Conservation (phyloP, 805 yeast species). For the Yarrowia alimentaria region DNA sequence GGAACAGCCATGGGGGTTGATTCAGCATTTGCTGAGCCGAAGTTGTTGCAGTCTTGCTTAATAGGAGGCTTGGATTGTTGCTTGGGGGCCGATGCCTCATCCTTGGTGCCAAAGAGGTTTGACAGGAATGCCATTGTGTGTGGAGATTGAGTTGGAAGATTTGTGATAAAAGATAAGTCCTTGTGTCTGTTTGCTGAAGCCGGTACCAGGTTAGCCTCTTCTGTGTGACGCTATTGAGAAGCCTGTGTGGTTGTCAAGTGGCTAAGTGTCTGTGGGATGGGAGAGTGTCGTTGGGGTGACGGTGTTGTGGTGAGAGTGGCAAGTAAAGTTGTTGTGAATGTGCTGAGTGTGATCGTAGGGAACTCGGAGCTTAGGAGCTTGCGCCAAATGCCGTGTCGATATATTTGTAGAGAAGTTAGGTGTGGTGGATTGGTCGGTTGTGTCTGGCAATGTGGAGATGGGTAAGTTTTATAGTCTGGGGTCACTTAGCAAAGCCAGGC, state of each 20-base stretch:
- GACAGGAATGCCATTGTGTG: constrained; percentile 21
- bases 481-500: constrained; percentile 20
- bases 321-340: too few relatives aligned
- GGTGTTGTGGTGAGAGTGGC: too few relatives aligned
- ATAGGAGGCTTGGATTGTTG: constrained; percentile 15
- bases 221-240: too few relatives aligned
- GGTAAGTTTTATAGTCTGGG: constrained; percentile 24
- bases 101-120: constrained; percentile 23
- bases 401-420: not conserved
- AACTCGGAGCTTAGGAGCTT: too few relatives aligned
- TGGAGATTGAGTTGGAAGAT: not conserved
- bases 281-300: too few relatives aligned
- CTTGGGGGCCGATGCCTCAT: not conserved
- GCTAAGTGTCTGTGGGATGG: too few relatives aligned
- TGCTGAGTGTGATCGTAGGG: too few relatives aligned
- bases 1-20: constrained; percentile 27
- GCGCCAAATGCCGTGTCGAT: too few relatives aligned
- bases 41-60: constrained; percentile 18
- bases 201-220: too few relatives aligned
- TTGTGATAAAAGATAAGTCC: too few relatives aligned
- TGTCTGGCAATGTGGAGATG: constrained; percentile 17
- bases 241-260: too few relatives aligned
- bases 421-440: not conserved
- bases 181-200: not conserved
- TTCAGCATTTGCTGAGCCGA: constrained; percentile 23